phyloP scores from a whole-genome alignment of 345 rosid genomes.

The Eucalyptus caleyi region DNA sequence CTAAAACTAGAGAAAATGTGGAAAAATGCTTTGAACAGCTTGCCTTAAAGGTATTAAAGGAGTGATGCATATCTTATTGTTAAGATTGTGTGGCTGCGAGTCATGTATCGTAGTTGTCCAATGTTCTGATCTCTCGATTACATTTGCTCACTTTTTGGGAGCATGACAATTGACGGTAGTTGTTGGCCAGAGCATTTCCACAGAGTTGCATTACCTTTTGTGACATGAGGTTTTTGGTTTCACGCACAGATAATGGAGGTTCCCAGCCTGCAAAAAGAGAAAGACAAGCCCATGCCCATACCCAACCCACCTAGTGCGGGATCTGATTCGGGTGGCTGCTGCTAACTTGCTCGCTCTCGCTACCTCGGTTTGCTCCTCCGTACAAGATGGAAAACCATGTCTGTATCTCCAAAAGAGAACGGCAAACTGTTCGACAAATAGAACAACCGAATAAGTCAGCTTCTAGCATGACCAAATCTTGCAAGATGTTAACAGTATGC shows the following conservation, averaged over 20 bases:
- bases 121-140: neutral
- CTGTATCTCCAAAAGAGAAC: neutral
- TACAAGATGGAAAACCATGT: neutral
- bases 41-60: constrained; percentile 45
- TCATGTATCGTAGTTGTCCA: neutral
- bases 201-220: neutral
- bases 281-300: neutral
- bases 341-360: neutral
- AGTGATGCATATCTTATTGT: neutral
- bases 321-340: neutral
- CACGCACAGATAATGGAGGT: constrained; percentile 59
- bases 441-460: neutral
- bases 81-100: neutral
- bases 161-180: neutral
- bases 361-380: neutral
- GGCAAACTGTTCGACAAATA: neutral
- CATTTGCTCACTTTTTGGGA: neutral
- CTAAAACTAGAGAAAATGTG: constrained; percentile 75
- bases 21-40: constrained; percentile 80
- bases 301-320: neutral
- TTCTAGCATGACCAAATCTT: neutral
- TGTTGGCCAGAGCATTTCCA: neutral
- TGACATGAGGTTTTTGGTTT: neutral
- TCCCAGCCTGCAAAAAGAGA: constrained; percentile 71
- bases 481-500: neutral